Conservation (phyloP, 495 filamentous ascomycete genomes). For the Astrothelium subdiscretum region DNA sequence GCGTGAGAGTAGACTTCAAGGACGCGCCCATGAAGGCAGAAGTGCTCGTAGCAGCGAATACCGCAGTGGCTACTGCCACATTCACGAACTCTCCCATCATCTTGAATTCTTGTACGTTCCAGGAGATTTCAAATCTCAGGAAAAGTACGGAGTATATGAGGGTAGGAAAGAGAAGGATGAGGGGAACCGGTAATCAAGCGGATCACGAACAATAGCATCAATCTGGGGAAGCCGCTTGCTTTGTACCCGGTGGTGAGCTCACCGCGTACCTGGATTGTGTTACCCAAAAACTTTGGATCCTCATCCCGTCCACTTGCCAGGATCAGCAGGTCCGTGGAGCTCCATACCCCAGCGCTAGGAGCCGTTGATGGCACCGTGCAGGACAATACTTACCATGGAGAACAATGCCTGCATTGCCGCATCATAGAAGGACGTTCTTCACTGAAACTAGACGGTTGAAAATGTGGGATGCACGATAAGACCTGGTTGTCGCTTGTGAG, state of each 20-base stretch:
- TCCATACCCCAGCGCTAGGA: not conserved
- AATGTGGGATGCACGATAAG: not conserved
- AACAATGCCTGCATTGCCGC: not conserved
- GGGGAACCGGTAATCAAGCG: not conserved
- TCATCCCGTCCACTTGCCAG: not conserved
- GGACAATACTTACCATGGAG: too few relatives aligned
- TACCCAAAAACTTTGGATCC: not conserved
- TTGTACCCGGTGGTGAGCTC: not conserved
- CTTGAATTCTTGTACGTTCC: not conserved
- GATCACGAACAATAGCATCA: not conserved
- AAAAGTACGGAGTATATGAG: not conserved
- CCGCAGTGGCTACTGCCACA: not conserved
- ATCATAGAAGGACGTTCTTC: not conserved
- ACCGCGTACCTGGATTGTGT: not conserved
- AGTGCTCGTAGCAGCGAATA: not conserved
- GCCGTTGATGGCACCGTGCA: not conserved
- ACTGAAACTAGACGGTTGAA: not conserved
- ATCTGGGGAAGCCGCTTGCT: not conserved
- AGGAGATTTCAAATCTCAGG: not conserved
- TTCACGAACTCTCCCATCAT: not conserved
- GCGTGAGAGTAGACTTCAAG: not conserved
- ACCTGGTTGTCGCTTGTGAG: not conserved
- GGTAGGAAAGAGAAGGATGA: not conserved
- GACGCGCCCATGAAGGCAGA: constrained; percentile 1
- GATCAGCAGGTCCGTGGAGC: not conserved